Evolutionary conservation across 331 rosid genomes (phyloP).

Genomic region (Rosa hybrid): DNA sequence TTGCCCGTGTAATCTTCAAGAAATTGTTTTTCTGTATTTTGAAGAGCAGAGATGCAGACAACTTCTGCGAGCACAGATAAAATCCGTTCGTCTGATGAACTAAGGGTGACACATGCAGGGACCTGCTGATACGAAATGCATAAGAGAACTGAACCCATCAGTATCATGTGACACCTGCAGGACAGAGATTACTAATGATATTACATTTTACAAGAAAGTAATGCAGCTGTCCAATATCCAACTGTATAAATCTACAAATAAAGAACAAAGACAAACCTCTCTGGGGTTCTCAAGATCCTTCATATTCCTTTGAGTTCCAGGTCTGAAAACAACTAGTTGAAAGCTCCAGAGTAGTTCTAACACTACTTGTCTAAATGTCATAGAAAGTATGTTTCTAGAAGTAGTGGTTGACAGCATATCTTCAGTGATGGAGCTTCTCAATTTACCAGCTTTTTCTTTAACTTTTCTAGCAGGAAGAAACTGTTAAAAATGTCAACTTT

Average conservation of each 20-base stretch:
- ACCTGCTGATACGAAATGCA: conserved; percentile 93
- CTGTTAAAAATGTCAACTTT: conserved; percentile 43
- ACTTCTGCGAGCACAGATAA: conserved; percentile 79
- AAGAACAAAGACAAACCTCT: conserved; percentile 58
- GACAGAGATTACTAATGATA: conserved; percentile 57
- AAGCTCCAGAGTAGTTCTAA: conserved; percentile 73
- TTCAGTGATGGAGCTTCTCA: conserved; percentile 60
- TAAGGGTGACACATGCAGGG: conserved; percentile 64
- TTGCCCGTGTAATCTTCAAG: conserved; percentile 44
- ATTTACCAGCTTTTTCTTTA: conserved; percentile 65
- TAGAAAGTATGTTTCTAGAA: conserved; percentile 68
- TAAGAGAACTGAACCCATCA: conserved; percentile 88
- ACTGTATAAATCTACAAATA: not conserved
- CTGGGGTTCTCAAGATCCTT: conserved; percentile 81
- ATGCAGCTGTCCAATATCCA: conserved; percentile 23
- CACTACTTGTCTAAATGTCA: conserved; percentile 95
- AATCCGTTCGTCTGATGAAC: conserved; percentile 60
- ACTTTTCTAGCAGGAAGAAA: conserved; percentile 84
- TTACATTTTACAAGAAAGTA: conserved; percentile 48
- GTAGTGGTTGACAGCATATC: conserved; percentile 50
- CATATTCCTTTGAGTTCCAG: conserved; percentile 77
- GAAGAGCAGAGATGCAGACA: conserved; percentile 71
- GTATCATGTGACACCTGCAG: conserved; percentile 92
- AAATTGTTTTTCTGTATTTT: conserved; percentile 61
- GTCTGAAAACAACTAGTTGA: conserved; percentile 61